A percentile compares a stretch with the other conserved stretches of the same genome.
phyloP scores from a whole-genome alignment of 106 monocot species.

The Allium cepa region DNA sequence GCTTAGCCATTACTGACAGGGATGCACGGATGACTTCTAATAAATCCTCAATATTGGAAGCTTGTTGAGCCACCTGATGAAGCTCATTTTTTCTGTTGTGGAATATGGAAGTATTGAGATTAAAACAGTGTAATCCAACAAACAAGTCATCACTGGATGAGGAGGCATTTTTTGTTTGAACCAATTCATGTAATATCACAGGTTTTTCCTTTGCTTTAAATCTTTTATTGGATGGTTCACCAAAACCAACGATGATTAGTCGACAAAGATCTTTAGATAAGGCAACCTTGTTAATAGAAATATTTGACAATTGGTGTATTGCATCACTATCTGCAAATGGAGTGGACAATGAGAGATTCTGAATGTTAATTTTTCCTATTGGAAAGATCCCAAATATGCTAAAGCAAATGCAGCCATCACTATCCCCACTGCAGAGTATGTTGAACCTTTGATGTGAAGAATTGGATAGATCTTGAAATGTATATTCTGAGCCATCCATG shows the following conservation, averaged over 20 bases:
- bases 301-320: constrained; percentile 41
- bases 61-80: constrained; percentile 90
- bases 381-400: constrained; percentile 97
- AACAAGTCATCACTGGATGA: constrained; percentile 13
- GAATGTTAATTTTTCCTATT: constrained; percentile 68
- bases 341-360: constrained; percentile 24
- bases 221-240: constrained; percentile 30
- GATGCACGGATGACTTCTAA: constrained; percentile 76
- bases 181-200: constrained; percentile 6
- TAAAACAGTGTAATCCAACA: constrained; percentile 69
- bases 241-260: constrained; percentile 56
- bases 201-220: constrained; percentile 7
- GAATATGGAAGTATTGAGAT: constrained; percentile 85
- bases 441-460: constrained; percentile 64
- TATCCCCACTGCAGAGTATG: constrained; percentile 89
- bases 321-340: constrained; percentile 13
- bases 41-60: constrained; percentile 91
- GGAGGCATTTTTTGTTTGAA: constrained; percentile 8
- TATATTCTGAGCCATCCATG: constrained; percentile 54
- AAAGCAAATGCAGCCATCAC: constrained; percentile 85
- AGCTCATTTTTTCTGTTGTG: constrained; percentile 74
- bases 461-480: constrained; percentile 53
- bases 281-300: constrained; percentile 76
- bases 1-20: constrained; percentile 72
- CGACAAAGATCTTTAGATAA: constrained; percentile 75